These are phyloP conservation scores for Phalaenopsis aphrodite DNA, from an alignment of 106 monocot species.

Conservation along the genomic window DNA sequence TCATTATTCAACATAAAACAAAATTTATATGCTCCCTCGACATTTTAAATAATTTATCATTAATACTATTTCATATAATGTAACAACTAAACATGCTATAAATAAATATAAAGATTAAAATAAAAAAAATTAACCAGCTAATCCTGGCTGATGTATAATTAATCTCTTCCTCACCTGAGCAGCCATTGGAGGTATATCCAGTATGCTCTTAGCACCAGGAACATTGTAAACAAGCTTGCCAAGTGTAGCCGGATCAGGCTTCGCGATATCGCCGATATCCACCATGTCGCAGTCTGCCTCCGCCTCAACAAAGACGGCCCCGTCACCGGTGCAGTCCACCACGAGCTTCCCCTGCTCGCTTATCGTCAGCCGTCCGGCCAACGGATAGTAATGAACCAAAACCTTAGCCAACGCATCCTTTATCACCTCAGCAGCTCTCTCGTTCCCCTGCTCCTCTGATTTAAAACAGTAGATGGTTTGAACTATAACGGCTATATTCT, in stretches of 20 bases:
- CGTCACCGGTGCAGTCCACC: conserved; percentile 62
- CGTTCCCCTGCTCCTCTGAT: conserved; percentile 21
- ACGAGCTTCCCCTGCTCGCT: conserved; percentile 67
- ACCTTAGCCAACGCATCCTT: conserved; percentile 48
- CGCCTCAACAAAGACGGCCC: conserved; percentile 74
- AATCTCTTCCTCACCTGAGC: conserved; percentile 42
- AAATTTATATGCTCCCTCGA: no score
- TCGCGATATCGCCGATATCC: conserved; percentile 58
- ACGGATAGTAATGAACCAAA: conserved; percentile 69
- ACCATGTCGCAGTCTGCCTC: conserved; percentile 53
- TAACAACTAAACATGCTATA: no score
- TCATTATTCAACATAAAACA: no score
- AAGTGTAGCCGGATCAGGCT: conserved; percentile 57
- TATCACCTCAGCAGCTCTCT: conserved; percentile 20
- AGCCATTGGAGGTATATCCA: conserved; percentile 68
- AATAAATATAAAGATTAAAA: no score
- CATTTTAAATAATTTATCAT: no score
- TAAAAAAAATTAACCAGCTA: no score
- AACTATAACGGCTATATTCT: conserved; percentile 78
- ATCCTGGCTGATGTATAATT: no score
- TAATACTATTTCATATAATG: no score
- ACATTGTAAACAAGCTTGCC: conserved; percentile 66
- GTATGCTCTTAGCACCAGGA: conserved; percentile 63
- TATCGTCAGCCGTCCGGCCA: conserved; percentile 64
- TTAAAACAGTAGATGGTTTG: conserved; percentile 79